A percentile compares a stretch with the other conserved stretches of the same genome.
Evolutionary conservation across 176 grass and related monocot species (phyloP).

Genomic region (Oryza punctata): DNA sequence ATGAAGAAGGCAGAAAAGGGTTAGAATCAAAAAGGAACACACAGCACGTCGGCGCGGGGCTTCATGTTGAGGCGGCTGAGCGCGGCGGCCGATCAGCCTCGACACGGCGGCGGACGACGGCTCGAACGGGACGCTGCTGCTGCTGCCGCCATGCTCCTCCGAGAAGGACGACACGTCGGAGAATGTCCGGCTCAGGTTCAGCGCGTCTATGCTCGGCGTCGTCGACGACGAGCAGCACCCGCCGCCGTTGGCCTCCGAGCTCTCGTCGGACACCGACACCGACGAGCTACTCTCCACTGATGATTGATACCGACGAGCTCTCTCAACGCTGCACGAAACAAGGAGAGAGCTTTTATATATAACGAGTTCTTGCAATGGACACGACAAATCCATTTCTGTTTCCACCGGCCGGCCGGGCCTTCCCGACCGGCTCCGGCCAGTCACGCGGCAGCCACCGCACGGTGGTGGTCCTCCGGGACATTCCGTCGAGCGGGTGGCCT

Average conservation of each 20-base stretch:
- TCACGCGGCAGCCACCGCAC: no score
- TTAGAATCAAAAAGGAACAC: no score
- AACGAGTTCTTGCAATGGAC: slow-evolving; percentile 16
- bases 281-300: slow-evolving; percentile 65
- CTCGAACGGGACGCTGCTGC: slow-evolving; percentile 57
- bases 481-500: no score
- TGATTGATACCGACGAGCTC: no score
- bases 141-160: slow-evolving; percentile 38
- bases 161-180: slow-evolving; percentile 83
- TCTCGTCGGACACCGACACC: slow-evolving; percentile 59
- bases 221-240: slow-evolving; percentile 47
- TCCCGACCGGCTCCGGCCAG: no score
- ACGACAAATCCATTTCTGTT: slow-evolving; percentile 60
- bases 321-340: slow-evolving; percentile 9
- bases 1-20: no score
- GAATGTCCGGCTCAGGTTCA: slow-evolving; percentile 74
- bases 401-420: no score
- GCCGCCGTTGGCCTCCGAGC: slow-evolving; percentile 56
- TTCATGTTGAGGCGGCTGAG: slow-evolving; percentile 55
- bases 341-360: slow-evolving; percentile 25
- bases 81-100: slow-evolving; percentile 48
- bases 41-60: slow-evolving; percentile 61
- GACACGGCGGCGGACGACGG: slow-evolving; percentile 43
- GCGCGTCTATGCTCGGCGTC: slow-evolving; percentile 52
- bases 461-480: no score